Percentiles rank a stretch among this genome's conserved stretches.
Evolutionary conservation across 2,329 filamentous ascomycete species (phyloP).

Genomic region (Fusarium sp.): DNA sequence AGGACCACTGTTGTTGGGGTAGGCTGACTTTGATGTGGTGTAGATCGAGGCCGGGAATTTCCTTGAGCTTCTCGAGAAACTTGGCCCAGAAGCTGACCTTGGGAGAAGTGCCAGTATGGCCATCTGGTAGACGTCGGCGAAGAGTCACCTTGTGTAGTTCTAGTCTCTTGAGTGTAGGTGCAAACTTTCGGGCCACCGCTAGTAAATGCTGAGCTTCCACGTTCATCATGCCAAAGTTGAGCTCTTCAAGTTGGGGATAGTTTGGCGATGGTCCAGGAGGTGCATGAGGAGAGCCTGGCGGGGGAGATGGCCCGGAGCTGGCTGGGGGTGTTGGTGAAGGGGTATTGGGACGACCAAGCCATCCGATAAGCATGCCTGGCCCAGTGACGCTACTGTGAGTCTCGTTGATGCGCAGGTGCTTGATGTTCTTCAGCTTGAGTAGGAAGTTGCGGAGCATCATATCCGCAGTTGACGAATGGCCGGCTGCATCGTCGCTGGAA

Average conservation of each 20-base stretch:
- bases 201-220: slow-evolving; percentile 53
- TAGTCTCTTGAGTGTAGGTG: slow-evolving; percentile 60
- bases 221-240: slow-evolving; percentile 61
- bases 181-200: slow-evolving; percentile 58
- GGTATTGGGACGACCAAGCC: slow-evolving; percentile 51
- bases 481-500: slow-evolving; percentile 11
- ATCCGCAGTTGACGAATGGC: slow-evolving; percentile 18
- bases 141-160: slow-evolving; percentile 62
- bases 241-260: slow-evolving; percentile 55
- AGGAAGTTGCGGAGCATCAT: slow-evolving; percentile 48
- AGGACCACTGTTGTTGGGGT: slow-evolving; percentile 48
- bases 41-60: slow-evolving; percentile 53
- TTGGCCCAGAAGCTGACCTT: slow-evolving; percentile 57
- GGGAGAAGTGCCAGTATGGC: not conserved
- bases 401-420: slow-evolving; percentile 67
- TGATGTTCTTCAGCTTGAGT: slow-evolving; percentile 56
- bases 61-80: slow-evolving; percentile 56
- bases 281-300: not conserved
- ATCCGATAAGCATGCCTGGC: slow-evolving; percentile 55
- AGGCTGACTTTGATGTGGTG: slow-evolving; percentile 53
- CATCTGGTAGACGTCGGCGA: slow-evolving; percentile 22
- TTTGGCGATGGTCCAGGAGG: slow-evolving; percentile 43
- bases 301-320: not conserved
- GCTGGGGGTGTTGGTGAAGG: not conserved
- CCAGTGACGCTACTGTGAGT: slow-evolving; percentile 10